Evolutionary conservation across 2,329 filamentous ascomycete genomes (phyloP), one percentile per base, ranked within the genome.

Genomic region (Scedosporium apiospermum): DNA sequence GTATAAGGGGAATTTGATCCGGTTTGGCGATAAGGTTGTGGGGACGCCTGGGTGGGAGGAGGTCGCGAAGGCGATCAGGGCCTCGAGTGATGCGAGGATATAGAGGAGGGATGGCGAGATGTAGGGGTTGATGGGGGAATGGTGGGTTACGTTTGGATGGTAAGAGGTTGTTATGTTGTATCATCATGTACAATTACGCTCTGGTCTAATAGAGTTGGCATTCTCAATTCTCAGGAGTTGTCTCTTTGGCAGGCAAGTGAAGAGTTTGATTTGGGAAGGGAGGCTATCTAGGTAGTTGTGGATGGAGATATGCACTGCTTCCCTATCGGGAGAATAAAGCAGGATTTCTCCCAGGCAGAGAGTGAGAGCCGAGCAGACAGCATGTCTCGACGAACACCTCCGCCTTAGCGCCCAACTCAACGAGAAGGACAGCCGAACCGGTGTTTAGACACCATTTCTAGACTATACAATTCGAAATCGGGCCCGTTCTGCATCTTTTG

Each of bases 1-100:
- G 46, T 98, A 97, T 75, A 90, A 90, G 82, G 76, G 88, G 75
- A 99, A 99, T 72, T 77, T 98, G 65, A 76, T 97, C 60, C 85
- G 84, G 72, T 88, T 93, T 68, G 82, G 81, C 6, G 88, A 86
- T 16, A 78, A 83, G 68, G 69, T 73, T 49, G 83, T 86, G 1
- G 83, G 83, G 0, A 69, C 75, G 57, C 71, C 77, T 49, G 82
- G 82, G 2, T 86, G 83, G 83, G 75, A 79, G 68, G 74, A 78
- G 66, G 77, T 76, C 1, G 79, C 80, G 1, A 76, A 77, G 71
- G 77, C 75, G 60, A 78, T 86, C 57, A 74, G 83, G 63, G 75
- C 78, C 64, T 74, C 75, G 16, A 82, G 81, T 66, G 73, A 74
- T 68, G 70, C 77, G 70, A 79, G 81, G 70, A 74, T 84, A 80